These are phyloP conservation scores for Colletotrichum caudatum DNA, from an alignment of 2,329 filamentous ascomycete species.

Conservation along the genomic window DNA sequence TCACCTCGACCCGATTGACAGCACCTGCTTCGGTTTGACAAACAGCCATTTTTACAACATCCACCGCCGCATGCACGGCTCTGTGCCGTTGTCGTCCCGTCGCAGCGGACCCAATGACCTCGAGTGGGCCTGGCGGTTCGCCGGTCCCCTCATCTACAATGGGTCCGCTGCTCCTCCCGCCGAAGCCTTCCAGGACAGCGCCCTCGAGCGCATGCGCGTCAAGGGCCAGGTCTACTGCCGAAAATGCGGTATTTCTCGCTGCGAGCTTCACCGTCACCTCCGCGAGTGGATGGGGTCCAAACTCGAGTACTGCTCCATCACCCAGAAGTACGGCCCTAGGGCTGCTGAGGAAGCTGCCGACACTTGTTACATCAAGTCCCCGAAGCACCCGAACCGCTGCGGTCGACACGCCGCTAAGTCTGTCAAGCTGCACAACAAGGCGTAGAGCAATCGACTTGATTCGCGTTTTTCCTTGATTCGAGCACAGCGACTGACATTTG, in stretches of 20 bases:
- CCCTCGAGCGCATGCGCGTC: conserved; percentile 62
- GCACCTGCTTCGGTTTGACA: conserved; percentile 70
- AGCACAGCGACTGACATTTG: neutral
- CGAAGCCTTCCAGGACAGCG: conserved; percentile 38
- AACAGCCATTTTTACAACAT: conserved; percentile 70
- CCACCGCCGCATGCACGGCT: conserved; percentile 67
- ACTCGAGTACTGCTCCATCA: conserved; percentile 71
- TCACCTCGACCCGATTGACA: conserved; percentile 73
- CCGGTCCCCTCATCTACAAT: conserved; percentile 57
- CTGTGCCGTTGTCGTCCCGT: conserved; percentile 67
- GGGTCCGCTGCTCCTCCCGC: conserved; percentile 24
- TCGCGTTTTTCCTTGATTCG: conserved; percentile 2
- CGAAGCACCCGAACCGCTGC: conserved; percentile 68
- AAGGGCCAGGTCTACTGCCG: conserved; percentile 72
- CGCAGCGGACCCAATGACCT: conserved; percentile 72
- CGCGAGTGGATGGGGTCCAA: conserved; percentile 68
- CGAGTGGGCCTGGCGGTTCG: conserved; percentile 73
- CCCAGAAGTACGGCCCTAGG: conserved; percentile 65
- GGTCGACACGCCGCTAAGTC: conserved; percentile 62
- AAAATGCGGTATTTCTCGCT: conserved; percentile 71
- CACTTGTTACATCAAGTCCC: conserved; percentile 71
- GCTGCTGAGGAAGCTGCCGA: conserved; percentile 60
- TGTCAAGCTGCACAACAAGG: conserved; percentile 3
- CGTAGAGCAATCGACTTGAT: neutral
- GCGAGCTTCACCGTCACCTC: conserved; percentile 73